phyloP scores from a whole-genome alignment of 441 rosid species.

The Croton setiger region DNA sequence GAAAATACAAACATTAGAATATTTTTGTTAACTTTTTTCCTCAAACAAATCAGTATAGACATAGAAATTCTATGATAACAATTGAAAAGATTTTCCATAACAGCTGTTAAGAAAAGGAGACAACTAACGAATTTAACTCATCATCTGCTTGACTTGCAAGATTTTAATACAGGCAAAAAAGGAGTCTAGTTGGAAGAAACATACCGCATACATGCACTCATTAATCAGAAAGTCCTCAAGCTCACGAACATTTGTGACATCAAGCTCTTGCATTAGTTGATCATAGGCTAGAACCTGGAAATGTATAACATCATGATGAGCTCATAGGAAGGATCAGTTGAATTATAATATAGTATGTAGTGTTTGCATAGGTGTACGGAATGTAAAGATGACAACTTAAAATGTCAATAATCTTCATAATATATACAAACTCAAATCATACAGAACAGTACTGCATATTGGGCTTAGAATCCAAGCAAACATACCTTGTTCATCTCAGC shows the following conservation, averaged over 20 bases:
- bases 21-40: neutral
- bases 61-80: neutral
- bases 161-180: neutral
- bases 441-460: neutral
- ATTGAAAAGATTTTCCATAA: neutral
- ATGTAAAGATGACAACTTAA: neutral
- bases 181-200: slow-evolving; percentile 30
- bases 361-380: neutral
- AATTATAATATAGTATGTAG: neutral
- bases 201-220: slow-evolving; percentile 96
- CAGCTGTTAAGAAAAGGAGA: neutral
- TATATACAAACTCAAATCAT: neutral
- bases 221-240: slow-evolving; percentile 99
- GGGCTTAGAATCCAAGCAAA: neutral
- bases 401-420: neutral
- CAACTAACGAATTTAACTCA: neutral
- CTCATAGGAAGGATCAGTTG: slow-evolving; percentile 4
- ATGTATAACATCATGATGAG: slow-evolving; percentile 6
- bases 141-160: slow-evolving; percentile 10
- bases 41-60: neutral
- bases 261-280: slow-evolving; percentile 83
- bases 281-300: slow-evolving; percentile 82
- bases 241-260: slow-evolving; percentile 89
- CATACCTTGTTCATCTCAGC: slow-evolving; percentile 88
- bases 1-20: slow-evolving; percentile 7